Evolutionary conservation across 257 asterid species (phyloP), one percentile per base, ranked within the genome.

Genomic region (Phtheirospermum japonicum): DNA sequence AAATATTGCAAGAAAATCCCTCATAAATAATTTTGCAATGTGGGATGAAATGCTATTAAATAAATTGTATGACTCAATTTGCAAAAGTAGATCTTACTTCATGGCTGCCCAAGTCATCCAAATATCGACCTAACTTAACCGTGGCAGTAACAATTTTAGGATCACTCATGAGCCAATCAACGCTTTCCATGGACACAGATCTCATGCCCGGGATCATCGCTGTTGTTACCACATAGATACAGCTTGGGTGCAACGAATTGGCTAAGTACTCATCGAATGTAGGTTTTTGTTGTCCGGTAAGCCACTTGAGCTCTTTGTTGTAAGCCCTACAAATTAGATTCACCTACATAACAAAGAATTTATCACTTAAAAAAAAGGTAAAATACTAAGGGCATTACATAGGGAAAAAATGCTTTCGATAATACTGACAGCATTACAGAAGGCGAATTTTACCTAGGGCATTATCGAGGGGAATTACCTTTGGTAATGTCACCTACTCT

Each of bases 291-390:
- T n/a, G 5, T 32, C 65, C 65, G 36, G 31, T 7, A 11, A 46
- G 16, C 59, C 65, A 57, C 17, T 33, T 57, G 12, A 49, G 37
- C 26, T 26, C 59, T n/a, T 12, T 6, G 59, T 13, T 33, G 49
- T 56, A 58, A 20, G 65, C 48, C 9, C 34, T 66, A 11, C 39
- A 26, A 2, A 54, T 13, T 56, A 55, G 10, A 17, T 66, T 55
- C 40, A 66, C 43, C 71, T 66, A 6, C 49, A 42, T 4, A 42
- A n/a, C n/a, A n/a, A n/a, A n/a, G n/a, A n/a, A n/a, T n/a, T n/a
- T n/a, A n/a, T n/a, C n/a, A n/a, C n/a, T n/a, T n/a, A n/a, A n/a
- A n/a, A n/a, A n/a, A n/a, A n/a, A n/a, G n/a, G n/a, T n/a, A n/a
- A n/a, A n/a, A n/a, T n/a, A n/a, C n/a, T n/a, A n/a, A n/a, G n/a